phyloP scores from a whole-genome alignment of 202 grass and related monocot species.

The Saccharum hybrid region DNA sequence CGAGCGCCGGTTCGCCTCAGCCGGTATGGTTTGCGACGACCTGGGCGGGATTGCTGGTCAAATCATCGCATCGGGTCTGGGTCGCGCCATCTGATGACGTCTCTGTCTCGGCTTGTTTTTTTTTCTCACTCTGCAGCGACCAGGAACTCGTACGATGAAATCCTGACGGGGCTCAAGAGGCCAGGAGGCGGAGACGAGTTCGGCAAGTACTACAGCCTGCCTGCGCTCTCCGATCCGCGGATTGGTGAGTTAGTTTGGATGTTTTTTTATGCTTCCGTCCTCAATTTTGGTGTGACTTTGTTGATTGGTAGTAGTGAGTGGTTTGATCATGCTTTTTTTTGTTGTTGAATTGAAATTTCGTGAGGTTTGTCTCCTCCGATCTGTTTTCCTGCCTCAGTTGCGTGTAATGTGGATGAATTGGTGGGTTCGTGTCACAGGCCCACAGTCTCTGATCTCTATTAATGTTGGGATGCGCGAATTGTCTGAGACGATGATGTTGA shows the following conservation, averaged over 20 bases:
- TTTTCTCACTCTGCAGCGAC: conserved; percentile 48
- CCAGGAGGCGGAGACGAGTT: conserved; percentile 72
- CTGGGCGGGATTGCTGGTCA: neutral
- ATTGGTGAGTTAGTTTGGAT: conserved; percentile 58
- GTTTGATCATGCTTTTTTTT: neutral
- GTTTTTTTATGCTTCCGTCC: neutral
- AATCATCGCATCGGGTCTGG: conserved; percentile 4
- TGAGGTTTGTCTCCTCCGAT: neutral
- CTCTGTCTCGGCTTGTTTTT: conserved; percentile 1
- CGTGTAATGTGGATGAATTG: conserved; percentile 5
- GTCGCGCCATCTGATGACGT: conserved; percentile 33
- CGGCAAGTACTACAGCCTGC: conserved; percentile 95
- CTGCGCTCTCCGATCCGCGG: conserved; percentile 74
- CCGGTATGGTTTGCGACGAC: conserved; percentile 43
- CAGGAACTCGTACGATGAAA: conserved; percentile 75
- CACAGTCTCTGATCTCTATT: conserved; percentile 18
- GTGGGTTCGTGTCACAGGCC: neutral
- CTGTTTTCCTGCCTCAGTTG: conserved; percentile 5
- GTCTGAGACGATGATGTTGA: neutral
- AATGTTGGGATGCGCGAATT: neutral
- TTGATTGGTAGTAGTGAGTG: neutral
- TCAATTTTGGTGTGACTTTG: neutral
- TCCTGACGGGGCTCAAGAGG: conserved; percentile 72
- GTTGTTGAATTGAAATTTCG: conserved; percentile 11
- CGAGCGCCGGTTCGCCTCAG: conserved; percentile 84